Base-by-base conservation (phyloP, 768 basidiomycete genomes). In the Mrakia blollopis region DNA sequence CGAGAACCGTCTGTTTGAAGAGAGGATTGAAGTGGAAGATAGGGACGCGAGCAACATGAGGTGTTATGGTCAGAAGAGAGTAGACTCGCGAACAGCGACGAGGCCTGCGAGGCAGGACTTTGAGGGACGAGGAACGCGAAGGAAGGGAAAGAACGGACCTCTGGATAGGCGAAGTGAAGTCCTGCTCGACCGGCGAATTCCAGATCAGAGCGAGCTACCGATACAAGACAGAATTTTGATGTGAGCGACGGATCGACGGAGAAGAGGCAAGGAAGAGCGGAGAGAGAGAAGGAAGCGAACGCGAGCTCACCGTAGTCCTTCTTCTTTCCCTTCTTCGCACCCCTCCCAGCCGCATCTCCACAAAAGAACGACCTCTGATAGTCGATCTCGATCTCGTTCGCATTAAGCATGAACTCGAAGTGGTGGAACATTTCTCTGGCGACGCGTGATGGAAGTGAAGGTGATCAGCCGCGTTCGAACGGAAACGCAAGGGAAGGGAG, bases 341-440 rank as follows among this genome's bases (percentile, higher is more conserved):
- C 37, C 23, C 28, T 28, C 21, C 63, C 63, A 9, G 32, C 32
- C 13, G 63, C 63, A 23, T 37, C 30, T 21, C 63, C 63, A 18
- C 63, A 65, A 23, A 65, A 65, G 63, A 65, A 65, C 5, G 63
- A 65, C 28, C n/a, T 30, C 21, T 28, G 30, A 32, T 65, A 65
- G 35, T 65, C 63, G 35, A 65, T 16, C 63, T 65, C 63, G 63
- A 32, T 16, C 30, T 21, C 21, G 63, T 65, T 65, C 16, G 63
- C 63, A 14, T 65, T 65, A 13, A 65, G 5, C 63, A 65, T 37
- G 32, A 65, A 65, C 63, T 65, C 63, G 32, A 14, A 65, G 28
- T 65, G 35, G 63, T 32, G 63, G 8, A 65, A 37, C 63, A 65
- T 65, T 2, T 65, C 32, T 14, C 63, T 65, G 32, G n/a, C 11